Percentiles rank a stretch among this genome's conserved stretches.
These are phyloP conservation scores for Millerago galiae DNA, from an alignment of 805 yeast genomes.

Conservation along the genomic window DNA sequence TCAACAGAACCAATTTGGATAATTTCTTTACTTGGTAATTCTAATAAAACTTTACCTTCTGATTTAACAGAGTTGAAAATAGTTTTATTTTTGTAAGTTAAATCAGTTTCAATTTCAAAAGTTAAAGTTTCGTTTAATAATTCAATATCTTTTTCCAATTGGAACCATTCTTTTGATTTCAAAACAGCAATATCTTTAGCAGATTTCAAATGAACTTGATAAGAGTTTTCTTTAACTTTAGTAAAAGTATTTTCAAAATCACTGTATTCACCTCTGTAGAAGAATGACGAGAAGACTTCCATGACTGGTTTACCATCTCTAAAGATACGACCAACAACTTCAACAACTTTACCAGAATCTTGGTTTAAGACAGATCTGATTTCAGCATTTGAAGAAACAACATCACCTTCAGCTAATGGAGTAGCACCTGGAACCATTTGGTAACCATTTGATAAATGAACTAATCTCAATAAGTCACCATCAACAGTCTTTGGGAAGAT, in stretches of 20 bases:
- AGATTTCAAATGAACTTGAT: conserved; percentile 63
- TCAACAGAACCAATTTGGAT: conserved; percentile 76
- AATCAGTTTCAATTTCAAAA: conserved; percentile 82
- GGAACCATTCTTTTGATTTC: conserved; percentile 97
- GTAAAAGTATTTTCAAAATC: conserved; percentile 93
- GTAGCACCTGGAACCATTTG: conserved; percentile 87
- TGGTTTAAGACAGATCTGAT: conserved; percentile 86
- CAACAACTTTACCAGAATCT: conserved; percentile 91
- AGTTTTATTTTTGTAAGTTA: conserved; percentile 69
- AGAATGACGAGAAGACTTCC: conserved; percentile 93
- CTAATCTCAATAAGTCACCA: conserved; percentile 91
- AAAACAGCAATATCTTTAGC: conserved; percentile 90
- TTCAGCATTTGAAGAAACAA: conserved; percentile 74
- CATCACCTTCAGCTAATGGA: conserved; percentile 84
- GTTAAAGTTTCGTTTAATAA: conserved; percentile 75
- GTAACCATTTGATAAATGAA: conserved; percentile 93
- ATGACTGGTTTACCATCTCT: conserved; percentile 75
- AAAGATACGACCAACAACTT: conserved; percentile 83
- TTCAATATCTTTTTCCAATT: conserved; percentile 63
- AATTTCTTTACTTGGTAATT: conserved; percentile 87
- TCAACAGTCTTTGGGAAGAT: conserved; percentile 95
- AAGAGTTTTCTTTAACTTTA: conserved; percentile 81
- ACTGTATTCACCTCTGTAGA: conserved; percentile 86
- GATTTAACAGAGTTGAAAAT: conserved; percentile 79
- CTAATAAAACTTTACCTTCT: conserved; percentile 77